phyloP scores from a whole-genome alignment of 345 rosid species.

The Tarenaya hassleriana region DNA sequence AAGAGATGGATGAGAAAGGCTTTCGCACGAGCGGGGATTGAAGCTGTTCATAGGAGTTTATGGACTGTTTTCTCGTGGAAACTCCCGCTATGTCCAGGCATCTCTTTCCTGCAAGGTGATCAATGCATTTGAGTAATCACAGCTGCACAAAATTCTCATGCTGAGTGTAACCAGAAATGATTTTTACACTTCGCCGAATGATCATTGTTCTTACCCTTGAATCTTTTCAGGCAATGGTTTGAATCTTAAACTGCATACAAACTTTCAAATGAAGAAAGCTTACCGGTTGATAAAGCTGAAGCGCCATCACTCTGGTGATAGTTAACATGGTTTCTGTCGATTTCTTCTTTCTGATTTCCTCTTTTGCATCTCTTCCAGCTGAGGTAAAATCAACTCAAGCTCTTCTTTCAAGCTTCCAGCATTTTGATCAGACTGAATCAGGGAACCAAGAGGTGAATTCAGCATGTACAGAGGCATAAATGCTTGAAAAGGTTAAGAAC shows the following conservation, averaged over 20 bases:
- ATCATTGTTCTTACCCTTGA: too few species aligned
- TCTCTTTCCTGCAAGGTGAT: constrained; percentile 46
- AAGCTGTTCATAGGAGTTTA: constrained; percentile 40
- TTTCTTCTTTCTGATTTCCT: constrained; percentile 70
- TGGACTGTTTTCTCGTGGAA: constrained; percentile 51
- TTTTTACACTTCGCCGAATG: too few species aligned
- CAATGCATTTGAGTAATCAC: too few species aligned
- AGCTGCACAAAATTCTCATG: too few species aligned
- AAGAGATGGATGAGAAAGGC: constrained; percentile 80
- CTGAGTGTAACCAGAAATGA: too few species aligned
- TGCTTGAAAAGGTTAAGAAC: background rate
- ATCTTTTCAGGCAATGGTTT: too few species aligned
- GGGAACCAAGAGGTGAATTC: background rate
- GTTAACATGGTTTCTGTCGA: constrained; percentile 43
- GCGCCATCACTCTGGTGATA: constrained; percentile 39
- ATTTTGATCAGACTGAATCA: constrained; percentile 65
- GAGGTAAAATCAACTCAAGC: constrained; percentile 63
- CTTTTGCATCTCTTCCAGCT: constrained; percentile 82
- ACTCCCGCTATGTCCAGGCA: constrained; percentile 66
- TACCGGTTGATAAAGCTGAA: constrained; percentile 56
- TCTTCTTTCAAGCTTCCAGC: constrained; percentile 81
- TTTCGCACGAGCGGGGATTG: constrained; percentile 68
- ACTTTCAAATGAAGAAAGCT: constrained; percentile 13
- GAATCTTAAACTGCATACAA: background rate
- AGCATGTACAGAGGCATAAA: background rate